phyloP scores from a whole-genome alignment of 116 monocot genomes.

The Phalaenopsis hybrid region DNA sequence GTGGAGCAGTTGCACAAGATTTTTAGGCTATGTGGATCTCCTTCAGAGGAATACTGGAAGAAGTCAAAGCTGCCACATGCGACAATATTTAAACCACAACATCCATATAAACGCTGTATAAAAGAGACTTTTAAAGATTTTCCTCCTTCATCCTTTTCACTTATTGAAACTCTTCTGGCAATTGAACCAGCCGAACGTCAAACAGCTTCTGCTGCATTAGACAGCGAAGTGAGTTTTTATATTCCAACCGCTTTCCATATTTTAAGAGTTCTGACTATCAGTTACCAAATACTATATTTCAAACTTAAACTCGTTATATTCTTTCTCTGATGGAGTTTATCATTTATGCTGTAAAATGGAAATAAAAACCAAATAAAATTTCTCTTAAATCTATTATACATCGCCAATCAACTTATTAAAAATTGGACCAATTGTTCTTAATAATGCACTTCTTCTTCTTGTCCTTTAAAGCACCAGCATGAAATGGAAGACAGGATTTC shows the following conservation, averaged over 20 bases:
- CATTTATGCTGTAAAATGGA: neutral
- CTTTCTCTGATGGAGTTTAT: neutral
- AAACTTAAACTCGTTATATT: neutral
- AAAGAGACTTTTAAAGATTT: slow-evolving; percentile 26
- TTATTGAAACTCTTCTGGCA: slow-evolving; percentile 30
- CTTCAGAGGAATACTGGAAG: slow-evolving; percentile 34
- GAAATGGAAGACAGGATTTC: neutral
- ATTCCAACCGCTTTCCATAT: neutral
- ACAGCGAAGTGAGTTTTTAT: slow-evolving; percentile 19
- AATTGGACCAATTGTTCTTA: neutral
- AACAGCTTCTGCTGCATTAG: slow-evolving; percentile 22
- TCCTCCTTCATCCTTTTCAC: slow-evolving; percentile 20
- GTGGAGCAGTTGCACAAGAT: slow-evolving; percentile 31
- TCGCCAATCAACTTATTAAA: neutral
- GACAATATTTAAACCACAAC: slow-evolving; percentile 31
- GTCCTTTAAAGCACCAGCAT: neutral
- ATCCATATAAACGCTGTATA: slow-evolving; percentile 30
- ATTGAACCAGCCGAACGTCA: slow-evolving; percentile 24
- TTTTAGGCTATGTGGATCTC: slow-evolving; percentile 31
- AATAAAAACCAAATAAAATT: neutral
- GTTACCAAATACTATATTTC: neutral
- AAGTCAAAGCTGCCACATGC: slow-evolving; percentile 35
- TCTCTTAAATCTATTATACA: neutral
- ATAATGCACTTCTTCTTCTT: neutral
- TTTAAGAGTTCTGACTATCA: neutral